phyloP scores from a whole-genome alignment of 768 basidiomycete genomes.

The Boletus vinaceobasis region DNA sequence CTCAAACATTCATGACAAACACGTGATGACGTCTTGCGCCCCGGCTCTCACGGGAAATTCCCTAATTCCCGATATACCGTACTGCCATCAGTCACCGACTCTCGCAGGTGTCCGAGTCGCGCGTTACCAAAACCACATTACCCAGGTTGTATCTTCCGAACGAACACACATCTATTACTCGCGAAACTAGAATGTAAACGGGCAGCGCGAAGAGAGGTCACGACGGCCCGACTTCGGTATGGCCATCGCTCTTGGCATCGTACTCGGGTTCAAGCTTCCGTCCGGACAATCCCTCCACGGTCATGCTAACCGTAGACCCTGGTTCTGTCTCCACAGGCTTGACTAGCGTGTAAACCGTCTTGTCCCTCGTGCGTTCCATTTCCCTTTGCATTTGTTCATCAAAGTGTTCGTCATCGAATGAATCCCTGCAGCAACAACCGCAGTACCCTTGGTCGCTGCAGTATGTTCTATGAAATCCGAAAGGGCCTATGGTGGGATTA shows the following conservation, averaged over 20 bases:
- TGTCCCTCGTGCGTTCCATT: slow-evolving; percentile 21
- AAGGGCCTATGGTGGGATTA: slow-evolving; percentile 1
- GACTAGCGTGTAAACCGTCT: slow-evolving; percentile 3
- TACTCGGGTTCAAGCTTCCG: background rate
- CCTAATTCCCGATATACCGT: too few species aligned
- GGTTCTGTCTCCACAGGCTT: slow-evolving; percentile 11
- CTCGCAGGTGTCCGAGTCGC: background rate
- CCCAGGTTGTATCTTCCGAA: background rate
- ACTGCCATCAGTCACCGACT: too few species aligned
- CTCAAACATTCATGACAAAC: too few species aligned
- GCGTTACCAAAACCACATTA: background rate
- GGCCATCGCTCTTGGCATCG: background rate
- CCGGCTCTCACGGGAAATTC: too few species aligned
- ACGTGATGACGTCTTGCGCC: too few species aligned
- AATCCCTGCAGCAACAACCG: slow-evolving; percentile 16
- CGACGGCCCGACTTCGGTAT: background rate
- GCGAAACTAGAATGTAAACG: background rate
- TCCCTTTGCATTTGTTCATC: slow-evolving; percentile 13
- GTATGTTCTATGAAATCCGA: slow-evolving; percentile 7
- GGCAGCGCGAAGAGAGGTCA: background rate
- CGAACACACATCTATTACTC: background rate
- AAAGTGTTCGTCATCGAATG: slow-evolving; percentile 19
- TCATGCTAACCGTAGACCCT: slow-evolving; percentile 1
- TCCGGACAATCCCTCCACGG: background rate
- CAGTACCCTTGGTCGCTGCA: slow-evolving; percentile 17